phyloP scores from a whole-genome alignment of 345 rosid genomes.

The Bruguiera sexangula region DNA sequence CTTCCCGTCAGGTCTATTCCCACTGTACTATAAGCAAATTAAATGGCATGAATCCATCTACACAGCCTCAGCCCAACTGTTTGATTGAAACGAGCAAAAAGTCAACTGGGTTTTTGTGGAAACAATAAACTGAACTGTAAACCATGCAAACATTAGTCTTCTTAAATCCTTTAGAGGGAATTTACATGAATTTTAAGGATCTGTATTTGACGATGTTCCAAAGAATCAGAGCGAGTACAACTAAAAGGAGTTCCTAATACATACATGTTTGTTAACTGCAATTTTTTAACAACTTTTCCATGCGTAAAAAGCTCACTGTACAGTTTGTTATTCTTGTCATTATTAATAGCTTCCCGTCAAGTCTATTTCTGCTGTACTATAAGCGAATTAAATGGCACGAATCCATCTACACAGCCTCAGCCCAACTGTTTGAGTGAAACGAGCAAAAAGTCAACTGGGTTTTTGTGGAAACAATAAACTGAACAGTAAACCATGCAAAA shows the following conservation, averaged over 20 bases:
- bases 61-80: no score
- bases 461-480: background rate
- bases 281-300: background rate
- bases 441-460: constrained; percentile 7
- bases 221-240: constrained; percentile 8
- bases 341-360: background rate
- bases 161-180: constrained; percentile 12
- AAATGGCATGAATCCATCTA: no score
- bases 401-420: no score
- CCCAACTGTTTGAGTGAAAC: no score
- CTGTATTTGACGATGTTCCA: constrained; percentile 11
- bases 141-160: background rate
- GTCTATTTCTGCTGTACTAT: no score
- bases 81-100: background rate
- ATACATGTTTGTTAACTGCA: background rate
- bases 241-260: background rate
- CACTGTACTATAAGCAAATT: no score
- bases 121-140: no score
- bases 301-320: background rate
- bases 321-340: background rate
- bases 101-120: constrained; percentile 8
- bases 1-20: no score
- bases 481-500: background rate
- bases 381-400: no score
- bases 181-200: constrained; percentile 20